A percentile compares a stretch with the other conserved stretches of the same genome.
Conservation (phyloP, 129 eudicot species). For the Heracleum sosnowskyi region DNA sequence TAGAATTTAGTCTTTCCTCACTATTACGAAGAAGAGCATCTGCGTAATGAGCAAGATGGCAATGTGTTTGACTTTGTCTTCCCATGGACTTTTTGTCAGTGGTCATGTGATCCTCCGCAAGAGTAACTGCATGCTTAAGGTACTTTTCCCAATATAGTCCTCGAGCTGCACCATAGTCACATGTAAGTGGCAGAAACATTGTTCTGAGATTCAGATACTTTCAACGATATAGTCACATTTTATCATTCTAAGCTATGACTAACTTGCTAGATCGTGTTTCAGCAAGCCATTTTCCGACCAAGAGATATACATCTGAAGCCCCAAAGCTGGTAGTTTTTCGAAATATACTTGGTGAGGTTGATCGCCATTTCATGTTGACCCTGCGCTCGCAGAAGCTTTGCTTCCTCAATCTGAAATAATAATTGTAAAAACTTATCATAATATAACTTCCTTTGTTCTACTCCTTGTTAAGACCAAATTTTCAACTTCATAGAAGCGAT, state of each 20-base stretch:
- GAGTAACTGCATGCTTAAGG: conserved; percentile 74
- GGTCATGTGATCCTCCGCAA: conserved; percentile 48
- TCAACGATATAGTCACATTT: background rate
- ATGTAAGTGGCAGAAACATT: conserved; percentile 2
- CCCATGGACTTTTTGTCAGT: conserved; percentile 43
- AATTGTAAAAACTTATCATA: background rate
- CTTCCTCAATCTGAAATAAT: conserved; percentile 77
- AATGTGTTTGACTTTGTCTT: conserved; percentile 76
- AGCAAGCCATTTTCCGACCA: conserved; percentile 98
- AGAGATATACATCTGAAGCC: conserved; percentile 79
- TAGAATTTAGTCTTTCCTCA: conserved; percentile 88
- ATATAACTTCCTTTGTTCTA: background rate
- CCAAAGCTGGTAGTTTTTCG: conserved; percentile 43
- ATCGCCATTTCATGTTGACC: conserved; percentile 96
- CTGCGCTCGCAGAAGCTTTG: conserved; percentile 92
- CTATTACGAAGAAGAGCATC: conserved; percentile 86
- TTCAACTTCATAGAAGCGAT: background rate
- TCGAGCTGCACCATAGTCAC: conserved; percentile 58
- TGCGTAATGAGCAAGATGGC: conserved; percentile 93
- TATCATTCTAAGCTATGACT: conserved; percentile 24
- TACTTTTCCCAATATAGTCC: conserved; percentile 91
- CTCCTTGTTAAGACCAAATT: background rate
- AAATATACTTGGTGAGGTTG: conserved; percentile 80
- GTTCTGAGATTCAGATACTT: background rate
- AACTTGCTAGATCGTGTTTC: conserved; percentile 98